Evolutionary conservation across 768 basidiomycete genomes (phyloP), one percentile per base, ranked within the genome.

Genomic region (Pleurotus ostreatus): DNA sequence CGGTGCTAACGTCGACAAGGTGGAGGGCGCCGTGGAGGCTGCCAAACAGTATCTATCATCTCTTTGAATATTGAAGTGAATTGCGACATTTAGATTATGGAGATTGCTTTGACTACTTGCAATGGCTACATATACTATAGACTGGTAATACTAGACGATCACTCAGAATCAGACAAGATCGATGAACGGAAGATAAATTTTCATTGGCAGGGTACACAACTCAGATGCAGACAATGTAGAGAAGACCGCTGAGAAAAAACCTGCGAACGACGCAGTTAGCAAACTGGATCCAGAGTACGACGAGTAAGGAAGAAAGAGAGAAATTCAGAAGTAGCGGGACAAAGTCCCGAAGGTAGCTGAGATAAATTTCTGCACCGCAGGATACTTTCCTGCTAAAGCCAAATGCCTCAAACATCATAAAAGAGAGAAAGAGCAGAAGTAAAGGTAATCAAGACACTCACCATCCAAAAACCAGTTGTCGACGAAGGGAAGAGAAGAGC

Each of bases 11-110:
- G 69, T 79, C 0, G 70, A 70, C 22, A 86, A 81, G 70, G 71
- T 93, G 2, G 72, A 78, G 13, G 90, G 89, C 57, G 94, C 91
- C 1, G 62, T 93, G 16, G 66, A 63, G 55, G 74, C 76, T 20
- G 92, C 90, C 3, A 72, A 72, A 59, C 65, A 72, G 49, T 78
- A 77, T 61, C 48, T 77, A 53, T 53, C 39, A 16, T 53, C 39
- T 8, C 15, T 43, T 20, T 53, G 34, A 49, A 6, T 23, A 46
- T 47, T 18, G 9, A 16, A 34, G 6, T 16, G 4, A 25, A 40
- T 2, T 41, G 41, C 37, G 18, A n/a, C 6, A 20, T n/a, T 23
- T 34, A 49, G n/a, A 26, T n/a, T 26, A 25, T 47, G 26, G 46
- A 11, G 11, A 47, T 44, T 7, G 5, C 15, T 44, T 22, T 44